Conservation (phyloP, 140 eudicot genomes). For the Flaveria floridana region DNA sequence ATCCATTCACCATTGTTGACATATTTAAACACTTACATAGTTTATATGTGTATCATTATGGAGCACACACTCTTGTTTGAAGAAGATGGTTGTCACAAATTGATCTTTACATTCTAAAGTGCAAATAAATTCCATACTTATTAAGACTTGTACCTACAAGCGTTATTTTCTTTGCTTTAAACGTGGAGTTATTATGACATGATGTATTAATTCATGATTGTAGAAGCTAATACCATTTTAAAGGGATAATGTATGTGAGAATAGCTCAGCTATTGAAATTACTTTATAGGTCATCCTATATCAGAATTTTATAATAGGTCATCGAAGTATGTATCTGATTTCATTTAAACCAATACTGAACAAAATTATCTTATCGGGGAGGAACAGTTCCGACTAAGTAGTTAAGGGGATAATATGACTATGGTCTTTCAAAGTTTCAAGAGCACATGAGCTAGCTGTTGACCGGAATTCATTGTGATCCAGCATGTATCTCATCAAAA, state of each 20-base stretch:
- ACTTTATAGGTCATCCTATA: not conserved
- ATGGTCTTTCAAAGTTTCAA: not conserved
- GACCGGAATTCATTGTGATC: too few relatives aligned
- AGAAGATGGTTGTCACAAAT: constrained; percentile 9
- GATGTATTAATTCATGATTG: not conserved
- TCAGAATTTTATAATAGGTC: too few relatives aligned
- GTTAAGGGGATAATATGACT: not conserved
- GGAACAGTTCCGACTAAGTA: not conserved
- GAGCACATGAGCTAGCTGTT: not conserved
- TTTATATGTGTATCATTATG: not conserved
- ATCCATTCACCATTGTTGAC: not conserved
- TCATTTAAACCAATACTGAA: not conserved
- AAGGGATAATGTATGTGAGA: not conserved
- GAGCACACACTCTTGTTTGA: not conserved
- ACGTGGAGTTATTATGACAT: not conserved
- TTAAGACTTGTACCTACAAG: not conserved
- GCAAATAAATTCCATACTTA: constrained; percentile 1
- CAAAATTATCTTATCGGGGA: not conserved
- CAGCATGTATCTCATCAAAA: too few relatives aligned
- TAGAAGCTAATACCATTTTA: not conserved
- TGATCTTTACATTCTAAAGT: not conserved
- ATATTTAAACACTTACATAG: not conserved
- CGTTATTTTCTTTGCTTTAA: not conserved
- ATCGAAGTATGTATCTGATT: not conserved
- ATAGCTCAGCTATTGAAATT: not conserved